phyloP scores from a whole-genome alignment of 176 grass and related monocot species.

The Lolium perenne region DNA sequence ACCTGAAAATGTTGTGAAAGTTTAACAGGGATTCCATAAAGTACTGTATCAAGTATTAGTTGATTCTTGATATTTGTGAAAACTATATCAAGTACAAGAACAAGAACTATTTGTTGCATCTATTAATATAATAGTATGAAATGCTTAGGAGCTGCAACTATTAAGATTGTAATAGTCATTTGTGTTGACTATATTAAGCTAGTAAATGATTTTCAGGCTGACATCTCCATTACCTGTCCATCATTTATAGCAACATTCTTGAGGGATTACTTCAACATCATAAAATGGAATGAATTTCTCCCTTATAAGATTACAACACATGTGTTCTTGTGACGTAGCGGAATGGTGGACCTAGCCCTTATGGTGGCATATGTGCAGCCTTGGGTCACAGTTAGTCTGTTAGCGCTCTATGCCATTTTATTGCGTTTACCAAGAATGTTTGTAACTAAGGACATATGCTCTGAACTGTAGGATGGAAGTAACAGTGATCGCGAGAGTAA shows the following conservation, averaged over 20 bases:
- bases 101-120: constrained; percentile 32
- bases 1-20: not conserved
- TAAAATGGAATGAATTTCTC: constrained; percentile 9
- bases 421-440: constrained; percentile 37
- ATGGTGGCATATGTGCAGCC: constrained; percentile 15
- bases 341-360: constrained; percentile 11
- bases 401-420: not conserved
- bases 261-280: not conserved
- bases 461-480: constrained; percentile 74
- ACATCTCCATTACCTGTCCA: not conserved
- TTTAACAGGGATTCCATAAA: constrained; percentile 1
- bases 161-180: not conserved
- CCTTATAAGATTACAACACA: not conserved
- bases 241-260: not conserved
- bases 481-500: constrained; percentile 88
- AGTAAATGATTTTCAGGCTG: not conserved
- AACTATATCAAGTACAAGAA: constrained; percentile 18
- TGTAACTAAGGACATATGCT: constrained; percentile 36
- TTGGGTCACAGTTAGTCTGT: constrained; percentile 2
- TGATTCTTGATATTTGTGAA: constrained; percentile 5
- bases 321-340: not conserved
- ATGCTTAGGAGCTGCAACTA: not conserved
- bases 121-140: constrained; percentile 7
- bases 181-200: constrained; percentile 1
- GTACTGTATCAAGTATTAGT: not conserved